Percentiles rank a stretch among this genome's conserved stretches.
phyloP scores from a whole-genome alignment of 164 flowering plant genomes.

The Liriodendron chinense region DNA sequence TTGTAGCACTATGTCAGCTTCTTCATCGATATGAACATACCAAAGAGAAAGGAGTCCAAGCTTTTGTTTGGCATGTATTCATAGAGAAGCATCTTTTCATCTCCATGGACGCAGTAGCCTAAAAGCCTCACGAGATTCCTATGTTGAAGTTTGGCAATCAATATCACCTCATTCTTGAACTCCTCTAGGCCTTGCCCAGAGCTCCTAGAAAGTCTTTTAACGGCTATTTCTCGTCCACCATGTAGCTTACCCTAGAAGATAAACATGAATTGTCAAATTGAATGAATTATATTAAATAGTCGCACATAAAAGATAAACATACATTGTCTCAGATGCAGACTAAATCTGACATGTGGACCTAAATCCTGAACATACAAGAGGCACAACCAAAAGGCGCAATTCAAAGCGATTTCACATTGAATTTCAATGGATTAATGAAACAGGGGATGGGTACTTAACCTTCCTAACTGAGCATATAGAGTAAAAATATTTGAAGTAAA shows the following conservation, averaged over 20 bases:
- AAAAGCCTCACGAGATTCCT: conserved; percentile 15
- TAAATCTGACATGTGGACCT: too few species aligned
- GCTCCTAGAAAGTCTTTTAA: conserved; percentile 11
- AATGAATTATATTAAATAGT: too few species aligned
- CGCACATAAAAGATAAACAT: too few species aligned
- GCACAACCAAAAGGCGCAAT: too few species aligned
- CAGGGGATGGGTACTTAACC: too few species aligned
- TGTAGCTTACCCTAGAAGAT: not conserved
- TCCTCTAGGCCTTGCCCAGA: conserved; percentile 16
- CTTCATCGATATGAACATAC: not conserved
- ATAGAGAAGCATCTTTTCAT: conserved; percentile 15
- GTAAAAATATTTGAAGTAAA: too few species aligned
- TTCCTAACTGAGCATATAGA: too few species aligned
- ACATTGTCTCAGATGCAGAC: too few species aligned
- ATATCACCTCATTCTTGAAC: conserved; percentile 14
- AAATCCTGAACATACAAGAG: too few species aligned
- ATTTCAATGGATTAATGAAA: too few species aligned
- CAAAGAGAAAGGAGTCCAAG: conserved; percentile 15
- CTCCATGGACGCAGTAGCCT: conserved; percentile 12
- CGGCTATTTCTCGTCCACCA: conserved; percentile 10
- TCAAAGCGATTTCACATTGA: too few species aligned
- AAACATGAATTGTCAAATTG: too few species aligned
- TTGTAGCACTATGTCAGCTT: not conserved
- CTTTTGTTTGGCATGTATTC: conserved; percentile 19
- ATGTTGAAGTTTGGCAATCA: conserved; percentile 18